Conservation (phyloP, 2,329 filamentous ascomycete species). For the Fusarium coffeatum region DNA sequence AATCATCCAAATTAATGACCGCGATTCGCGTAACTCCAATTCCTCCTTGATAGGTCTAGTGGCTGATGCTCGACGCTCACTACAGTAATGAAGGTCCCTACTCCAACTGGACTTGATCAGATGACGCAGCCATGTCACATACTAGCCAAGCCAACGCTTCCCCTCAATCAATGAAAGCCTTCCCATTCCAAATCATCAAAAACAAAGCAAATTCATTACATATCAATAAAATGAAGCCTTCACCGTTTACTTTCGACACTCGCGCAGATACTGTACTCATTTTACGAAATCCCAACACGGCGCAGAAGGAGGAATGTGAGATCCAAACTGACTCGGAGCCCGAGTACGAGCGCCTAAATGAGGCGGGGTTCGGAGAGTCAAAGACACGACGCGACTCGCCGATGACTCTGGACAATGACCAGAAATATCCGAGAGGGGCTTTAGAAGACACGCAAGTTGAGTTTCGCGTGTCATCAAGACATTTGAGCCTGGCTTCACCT, state of each 20-base stretch:
- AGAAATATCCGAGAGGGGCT: conserved; percentile 3
- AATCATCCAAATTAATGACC: neutral
- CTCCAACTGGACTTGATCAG: conserved; percentile 28
- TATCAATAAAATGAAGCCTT: conserved; percentile 13
- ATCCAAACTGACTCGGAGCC: conserved; percentile 19
- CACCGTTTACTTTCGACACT: conserved; percentile 22
- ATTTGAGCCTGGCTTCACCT: conserved; percentile 30
- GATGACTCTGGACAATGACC: conserved; percentile 21
- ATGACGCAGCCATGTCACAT: conserved; percentile 29
- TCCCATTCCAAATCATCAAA: neutral
- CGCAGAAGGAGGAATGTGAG: neutral
- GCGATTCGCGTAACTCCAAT: neutral
- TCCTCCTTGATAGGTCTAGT: conserved; percentile 18
- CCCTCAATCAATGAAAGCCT: conserved; percentile 18
- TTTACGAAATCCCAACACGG: conserved; percentile 13
- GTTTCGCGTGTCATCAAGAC: conserved; percentile 26
- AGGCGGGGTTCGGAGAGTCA: conserved; percentile 13
- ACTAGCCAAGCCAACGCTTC: conserved; percentile 17
- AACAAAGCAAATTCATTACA: neutral
- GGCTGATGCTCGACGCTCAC: conserved; percentile 12
- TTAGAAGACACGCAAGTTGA: conserved; percentile 3
- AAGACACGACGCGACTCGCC: conserved; percentile 17
- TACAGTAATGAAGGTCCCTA: conserved; percentile 6
- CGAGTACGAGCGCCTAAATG: conserved; percentile 19
- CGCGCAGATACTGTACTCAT: conserved; percentile 25